Percentiles rank a stretch among this genome's conserved stretches.
Conservation (phyloP, 2,329 filamentous ascomycete genomes). For the Fusarium bulbicola region DNA sequence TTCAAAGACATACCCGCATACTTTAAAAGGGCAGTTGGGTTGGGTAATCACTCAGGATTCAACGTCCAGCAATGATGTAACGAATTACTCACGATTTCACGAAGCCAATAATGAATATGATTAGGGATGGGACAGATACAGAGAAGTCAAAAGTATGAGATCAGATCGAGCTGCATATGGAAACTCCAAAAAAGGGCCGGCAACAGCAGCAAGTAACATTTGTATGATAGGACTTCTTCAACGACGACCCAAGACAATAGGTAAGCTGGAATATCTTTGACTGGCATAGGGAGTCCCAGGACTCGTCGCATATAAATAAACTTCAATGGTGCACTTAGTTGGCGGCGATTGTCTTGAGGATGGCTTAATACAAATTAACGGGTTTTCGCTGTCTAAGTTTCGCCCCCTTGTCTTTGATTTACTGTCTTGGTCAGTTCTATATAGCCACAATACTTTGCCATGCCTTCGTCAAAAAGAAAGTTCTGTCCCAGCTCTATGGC, state of each 20-base stretch:
- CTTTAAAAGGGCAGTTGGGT: background rate
- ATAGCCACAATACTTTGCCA: constrained; percentile 21
- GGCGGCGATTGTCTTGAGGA: background rate
- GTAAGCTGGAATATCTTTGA: background rate
- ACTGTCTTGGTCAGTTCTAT: constrained; percentile 6
- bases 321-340: background rate
- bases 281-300: background rate
- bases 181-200: background rate
- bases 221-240: background rate
- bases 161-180: background rate
- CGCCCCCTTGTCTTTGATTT: background rate
- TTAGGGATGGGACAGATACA: constrained; percentile 2
- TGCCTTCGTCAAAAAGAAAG: background rate
- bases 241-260: background rate
- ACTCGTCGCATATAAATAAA: background rate
- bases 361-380: background rate
- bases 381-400: constrained; percentile 1
- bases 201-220: background rate
- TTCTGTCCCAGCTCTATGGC: background rate
- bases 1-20: background rate
- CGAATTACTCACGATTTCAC: constrained; percentile 37
- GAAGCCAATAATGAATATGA: constrained; percentile 23
- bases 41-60: constrained; percentile 8
- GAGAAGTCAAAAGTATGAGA: constrained; percentile 26
- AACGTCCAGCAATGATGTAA: constrained; percentile 31